These are phyloP conservation scores for Cadophora sp. DNA, from an alignment of 2,329 filamentous ascomycete species.

Conservation along the genomic window DNA sequence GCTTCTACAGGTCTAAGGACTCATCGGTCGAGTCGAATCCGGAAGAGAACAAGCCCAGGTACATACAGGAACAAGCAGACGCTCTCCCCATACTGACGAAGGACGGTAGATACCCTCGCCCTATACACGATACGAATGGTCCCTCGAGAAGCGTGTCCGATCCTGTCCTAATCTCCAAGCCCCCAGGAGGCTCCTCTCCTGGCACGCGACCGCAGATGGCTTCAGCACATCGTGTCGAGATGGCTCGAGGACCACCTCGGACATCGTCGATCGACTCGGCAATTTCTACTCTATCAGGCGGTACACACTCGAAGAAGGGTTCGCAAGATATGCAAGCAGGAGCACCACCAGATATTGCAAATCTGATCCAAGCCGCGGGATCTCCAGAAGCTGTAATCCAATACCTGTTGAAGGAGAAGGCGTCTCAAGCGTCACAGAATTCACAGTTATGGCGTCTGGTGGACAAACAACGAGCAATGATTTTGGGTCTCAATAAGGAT, in stretches of 20 bases:
- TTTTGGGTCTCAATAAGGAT: slow-evolving; percentile 92
- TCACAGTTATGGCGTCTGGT: slow-evolving; percentile 93
- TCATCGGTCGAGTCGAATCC: slow-evolving; percentile 34
- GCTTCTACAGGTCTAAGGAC: slow-evolving; percentile 42
- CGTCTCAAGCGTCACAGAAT: slow-evolving; percentile 87
- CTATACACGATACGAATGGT: slow-evolving; percentile 42
- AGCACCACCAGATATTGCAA: slow-evolving; percentile 76
- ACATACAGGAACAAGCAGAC: slow-evolving; percentile 21
- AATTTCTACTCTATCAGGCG: slow-evolving; percentile 77
- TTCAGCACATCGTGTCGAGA: slow-evolving; percentile 41
- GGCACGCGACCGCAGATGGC: slow-evolving; percentile 40
- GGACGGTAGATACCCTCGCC: slow-evolving; percentile 35
- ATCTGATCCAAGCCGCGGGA: slow-evolving; percentile 82
- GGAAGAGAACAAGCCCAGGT: slow-evolving; percentile 36
- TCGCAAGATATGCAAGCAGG: slow-evolving; percentile 58
- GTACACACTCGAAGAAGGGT: slow-evolving; percentile 62
- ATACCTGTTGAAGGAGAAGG: slow-evolving; percentile 89
- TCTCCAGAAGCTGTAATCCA: slow-evolving; percentile 89
- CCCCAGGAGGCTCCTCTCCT: slow-evolving; percentile 35
- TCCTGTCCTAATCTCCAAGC: slow-evolving; percentile 39
- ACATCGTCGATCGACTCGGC: slow-evolving; percentile 93
- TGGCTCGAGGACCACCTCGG: slow-evolving; percentile 57
- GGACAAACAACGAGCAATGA: slow-evolving; percentile 94
- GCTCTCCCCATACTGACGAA: slow-evolving; percentile 8
- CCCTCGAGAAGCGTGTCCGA: slow-evolving; percentile 45